Evolutionary conservation across 306 rosid species (phyloP).

Genomic region (Begonia masoniana): DNA sequence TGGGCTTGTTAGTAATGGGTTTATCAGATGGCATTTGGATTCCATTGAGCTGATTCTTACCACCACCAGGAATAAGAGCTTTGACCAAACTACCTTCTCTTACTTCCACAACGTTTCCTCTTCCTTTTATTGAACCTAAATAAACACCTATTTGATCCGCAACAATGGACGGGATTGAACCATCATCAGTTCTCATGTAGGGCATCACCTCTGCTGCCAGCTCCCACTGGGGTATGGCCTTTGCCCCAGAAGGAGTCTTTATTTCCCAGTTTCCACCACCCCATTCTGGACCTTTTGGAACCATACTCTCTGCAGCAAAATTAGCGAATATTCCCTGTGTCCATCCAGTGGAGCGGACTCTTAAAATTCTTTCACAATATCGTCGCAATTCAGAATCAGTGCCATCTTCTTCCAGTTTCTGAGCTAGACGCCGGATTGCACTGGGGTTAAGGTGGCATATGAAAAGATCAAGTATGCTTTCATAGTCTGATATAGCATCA

Average conservation of each 20-base stretch:
- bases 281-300: constrained; percentile 99
- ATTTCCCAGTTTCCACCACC: constrained; percentile 99
- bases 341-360: constrained; percentile 92
- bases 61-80: constrained; percentile 34
- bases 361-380: constrained; percentile 86
- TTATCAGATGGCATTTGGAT: constrained; percentile 30
- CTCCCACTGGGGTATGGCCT: constrained; percentile 95
- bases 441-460: constrained; percentile 99
- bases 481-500: constrained; percentile 75
- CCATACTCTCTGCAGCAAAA: constrained; percentile 98
- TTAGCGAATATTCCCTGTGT: constrained; percentile 98
- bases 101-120: constrained; percentile 90
- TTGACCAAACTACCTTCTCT: constrained; percentile 82
- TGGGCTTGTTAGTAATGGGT: constrained; percentile 26
- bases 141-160: constrained; percentile 90
- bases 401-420: constrained; percentile 94
- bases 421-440: constrained; percentile 97
- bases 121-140: constrained; percentile 79
- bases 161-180: constrained; percentile 78
- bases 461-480: constrained; percentile 91
- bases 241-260: constrained; percentile 77
- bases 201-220: constrained; percentile 94
- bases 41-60: constrained; percentile 40
- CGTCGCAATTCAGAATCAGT: constrained; percentile 93
- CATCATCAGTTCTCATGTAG: constrained; percentile 91